Percentiles rank a stretch among this genome's conserved stretches.
Conservation (phyloP, 2,329 filamentous ascomycete genomes). For the Verticillium tricorpus region DNA sequence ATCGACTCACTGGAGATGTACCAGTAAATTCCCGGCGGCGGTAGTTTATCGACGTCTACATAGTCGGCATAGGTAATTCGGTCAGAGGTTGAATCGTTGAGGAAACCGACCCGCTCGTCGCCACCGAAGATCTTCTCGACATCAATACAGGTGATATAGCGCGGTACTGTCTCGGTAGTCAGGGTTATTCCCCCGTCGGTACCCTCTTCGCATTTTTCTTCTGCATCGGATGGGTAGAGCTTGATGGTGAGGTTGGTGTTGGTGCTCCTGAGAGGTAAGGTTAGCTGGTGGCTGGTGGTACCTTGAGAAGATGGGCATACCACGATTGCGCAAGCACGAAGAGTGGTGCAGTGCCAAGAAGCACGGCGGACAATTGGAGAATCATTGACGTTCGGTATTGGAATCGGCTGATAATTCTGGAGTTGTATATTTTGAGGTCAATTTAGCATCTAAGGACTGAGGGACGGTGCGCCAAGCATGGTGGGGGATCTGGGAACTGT, state of each 20-base stretch:
- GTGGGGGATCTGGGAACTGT: too few species aligned
- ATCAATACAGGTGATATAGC: not conserved
- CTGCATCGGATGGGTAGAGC: not conserved
- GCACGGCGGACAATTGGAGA: not conserved
- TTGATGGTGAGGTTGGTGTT: slow-evolving; percentile 2
- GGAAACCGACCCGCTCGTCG: not conserved
- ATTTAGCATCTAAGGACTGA: not conserved
- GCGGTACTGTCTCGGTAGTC: not conserved
- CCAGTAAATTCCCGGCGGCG: slow-evolving; percentile 9
- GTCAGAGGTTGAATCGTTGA: not conserved
- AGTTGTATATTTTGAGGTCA: not conserved
- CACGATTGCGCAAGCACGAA: not conserved
- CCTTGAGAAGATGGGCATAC: not conserved
- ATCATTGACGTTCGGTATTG: not conserved
- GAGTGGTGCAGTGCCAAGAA: not conserved
- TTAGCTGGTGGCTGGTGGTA: not conserved
- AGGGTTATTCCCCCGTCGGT: not conserved
- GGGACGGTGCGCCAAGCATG: not conserved
- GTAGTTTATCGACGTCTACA: not conserved
- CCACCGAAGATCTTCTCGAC: not conserved
- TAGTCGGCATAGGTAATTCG: not conserved
- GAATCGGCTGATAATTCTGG: not conserved
- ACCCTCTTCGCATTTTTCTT: not conserved
- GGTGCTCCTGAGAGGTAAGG: not conserved
- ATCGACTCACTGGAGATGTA: slow-evolving; percentile 7